Conservation (phyloP, 306 rosid genomes). For the Vigna mungo region DNA sequence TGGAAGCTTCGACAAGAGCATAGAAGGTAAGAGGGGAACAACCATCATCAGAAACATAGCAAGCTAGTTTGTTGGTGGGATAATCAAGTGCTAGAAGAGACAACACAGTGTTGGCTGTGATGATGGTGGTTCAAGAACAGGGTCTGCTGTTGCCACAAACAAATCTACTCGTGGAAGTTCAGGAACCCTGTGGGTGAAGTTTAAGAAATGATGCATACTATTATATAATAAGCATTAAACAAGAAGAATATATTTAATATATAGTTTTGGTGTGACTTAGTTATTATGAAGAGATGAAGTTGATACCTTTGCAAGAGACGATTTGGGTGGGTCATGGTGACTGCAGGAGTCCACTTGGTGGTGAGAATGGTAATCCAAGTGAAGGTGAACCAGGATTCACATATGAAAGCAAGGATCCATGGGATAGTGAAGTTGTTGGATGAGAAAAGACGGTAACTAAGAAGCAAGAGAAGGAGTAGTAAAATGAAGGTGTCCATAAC, state of each 20-base stretch:
- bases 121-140: slow-evolving; percentile 61
- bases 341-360: slow-evolving; percentile 59
- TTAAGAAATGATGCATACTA: not conserved
- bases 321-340: slow-evolving; percentile 52
- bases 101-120: slow-evolving; percentile 69
- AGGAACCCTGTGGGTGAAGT: too few species aligned
- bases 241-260: not conserved
- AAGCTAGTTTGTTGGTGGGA: slow-evolving; percentile 68
- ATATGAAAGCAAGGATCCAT: slow-evolving; percentile 63
- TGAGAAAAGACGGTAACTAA: slow-evolving; percentile 50
- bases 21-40: slow-evolving; percentile 63
- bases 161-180: slow-evolving; percentile 71
- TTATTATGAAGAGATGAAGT: too few species aligned
- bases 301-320: slow-evolving; percentile 52
- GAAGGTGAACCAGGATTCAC: slow-evolving; percentile 71
- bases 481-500: slow-evolving; percentile 42
- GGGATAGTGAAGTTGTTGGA: slow-evolving; percentile 42
- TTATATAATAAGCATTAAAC: too few species aligned
- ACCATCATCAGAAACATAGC: slow-evolving; percentile 80
- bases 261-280: too few species aligned
- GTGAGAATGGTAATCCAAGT: slow-evolving; percentile 48
- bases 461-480: slow-evolving; percentile 53
- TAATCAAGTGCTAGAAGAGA: slow-evolving; percentile 74
- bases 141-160: slow-evolving; percentile 77
- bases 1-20: slow-evolving; percentile 62